Evolutionary conservation across 2,329 filamentous ascomycete species (phyloP), one percentile per base, ranked within the genome.

Genomic region (Colletotrichum eremochloae): DNA sequence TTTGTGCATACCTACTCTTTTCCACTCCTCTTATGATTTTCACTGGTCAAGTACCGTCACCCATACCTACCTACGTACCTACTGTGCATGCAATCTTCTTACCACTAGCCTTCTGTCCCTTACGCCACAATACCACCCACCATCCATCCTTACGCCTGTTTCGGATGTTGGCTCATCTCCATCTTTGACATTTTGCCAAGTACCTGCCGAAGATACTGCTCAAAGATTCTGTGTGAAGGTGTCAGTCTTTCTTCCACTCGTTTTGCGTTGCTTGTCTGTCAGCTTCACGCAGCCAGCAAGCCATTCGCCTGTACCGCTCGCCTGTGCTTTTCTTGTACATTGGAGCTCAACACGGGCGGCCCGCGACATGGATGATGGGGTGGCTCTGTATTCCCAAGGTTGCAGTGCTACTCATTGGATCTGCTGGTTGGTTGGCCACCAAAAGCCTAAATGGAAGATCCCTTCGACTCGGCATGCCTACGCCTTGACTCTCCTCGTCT

Each of bases 401-500:
- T 67, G 31, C 56, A 42, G 15, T 55, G 40, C 44, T 11, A 5
- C 3, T 15, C 36, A 62, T 9, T 14, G 24, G 29, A 31, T 33
- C 52, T 66, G 36, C 42, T 66, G 29, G 33, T 20, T 36, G 33
- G 58, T 33, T 48, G 44, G 44, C 38, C 61, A 36, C 46, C 57
- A 56, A 36, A 58, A 42, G 40, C 58, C 62, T 24, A 58, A 68
- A 20, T 38, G 33, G 8, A 8, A 64, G 29, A 63, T 60, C n/a
- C 53, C 42, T 57, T 66, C 44, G 56, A 20, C 40, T 68, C 53
- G 48, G 24, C 24, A 38, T 11, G 57, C 50, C 50, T 36, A 63
- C 44, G 60, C 52, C 65, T 71, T 63, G 58, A 38, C 58, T 68
- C 52, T 63, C 65, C 52, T 53, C 44, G 46, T 55, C 46, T 67